Conservation (phyloP, 805 yeast species). For the Metschnikowia koreensis region DNA sequence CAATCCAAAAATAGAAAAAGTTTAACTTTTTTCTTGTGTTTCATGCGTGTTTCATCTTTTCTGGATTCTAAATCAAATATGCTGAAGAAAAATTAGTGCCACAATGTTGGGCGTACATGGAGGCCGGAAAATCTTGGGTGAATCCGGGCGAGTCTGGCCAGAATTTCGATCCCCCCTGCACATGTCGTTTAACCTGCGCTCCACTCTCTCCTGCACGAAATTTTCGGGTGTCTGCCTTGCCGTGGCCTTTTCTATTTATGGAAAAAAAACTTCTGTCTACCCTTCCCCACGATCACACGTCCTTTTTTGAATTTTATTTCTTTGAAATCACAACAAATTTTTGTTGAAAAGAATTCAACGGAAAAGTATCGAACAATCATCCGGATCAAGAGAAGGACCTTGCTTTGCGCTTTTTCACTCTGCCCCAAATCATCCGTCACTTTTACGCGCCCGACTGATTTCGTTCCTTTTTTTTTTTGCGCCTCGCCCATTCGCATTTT, state of each 20-base stretch:
- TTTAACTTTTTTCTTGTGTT: neutral
- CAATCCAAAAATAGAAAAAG: neutral
- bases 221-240: too few relatives aligned
- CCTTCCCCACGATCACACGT: neutral
- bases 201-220: slow-evolving; percentile 4
- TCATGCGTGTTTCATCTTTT: neutral
- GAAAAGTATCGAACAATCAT: neutral
- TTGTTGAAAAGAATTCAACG: neutral
- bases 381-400: neutral
- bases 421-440: neutral
- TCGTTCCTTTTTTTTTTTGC: neutral
- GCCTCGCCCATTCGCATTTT: neutral
- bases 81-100: too few relatives aligned
- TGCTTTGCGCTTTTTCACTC: neutral
- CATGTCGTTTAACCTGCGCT: neutral
- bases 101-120: too few relatives aligned
- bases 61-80: neutral
- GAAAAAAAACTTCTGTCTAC: neutral
- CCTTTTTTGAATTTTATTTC: too few relatives aligned
- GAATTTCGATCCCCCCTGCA: neutral
- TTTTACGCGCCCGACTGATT: neutral
- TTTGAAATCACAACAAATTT: neutral
- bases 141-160: neutral
- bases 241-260: slow-evolving; percentile 3
- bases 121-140: too few relatives aligned